phyloP scores from a whole-genome alignment of 257 asterid species.

The Vinca minor region DNA sequence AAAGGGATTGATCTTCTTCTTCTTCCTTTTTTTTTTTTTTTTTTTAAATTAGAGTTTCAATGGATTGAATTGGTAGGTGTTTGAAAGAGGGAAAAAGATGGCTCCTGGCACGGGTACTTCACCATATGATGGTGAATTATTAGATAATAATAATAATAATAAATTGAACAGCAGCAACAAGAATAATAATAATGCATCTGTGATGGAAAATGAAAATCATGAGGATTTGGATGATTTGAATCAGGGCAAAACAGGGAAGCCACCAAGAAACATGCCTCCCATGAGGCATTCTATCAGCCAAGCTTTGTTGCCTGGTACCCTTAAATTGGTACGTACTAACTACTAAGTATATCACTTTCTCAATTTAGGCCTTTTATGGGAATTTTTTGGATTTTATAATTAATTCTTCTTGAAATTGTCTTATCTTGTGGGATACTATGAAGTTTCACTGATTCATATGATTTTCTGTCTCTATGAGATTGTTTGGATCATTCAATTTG shows the following conservation, averaged over 20 bases:
- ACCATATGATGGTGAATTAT: no score
- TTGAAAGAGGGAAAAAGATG: no score
- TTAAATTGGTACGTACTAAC: constrained; percentile 51
- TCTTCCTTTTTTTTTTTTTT: no score
- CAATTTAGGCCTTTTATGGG: neutral
- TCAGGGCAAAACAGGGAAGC: constrained; percentile 55
- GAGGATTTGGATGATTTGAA: constrained; percentile 41
- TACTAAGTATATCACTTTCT: constrained; percentile 18
- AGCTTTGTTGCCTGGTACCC: constrained; percentile 49
- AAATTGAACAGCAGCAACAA: no score
- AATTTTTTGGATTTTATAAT: neutral
- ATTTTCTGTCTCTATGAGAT: constrained; percentile 2
- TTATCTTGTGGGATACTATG: neutral
- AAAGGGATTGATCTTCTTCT: constrained; percentile 5
- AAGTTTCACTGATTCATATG: neutral
- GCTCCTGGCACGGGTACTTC: no score
- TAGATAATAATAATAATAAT: no score
- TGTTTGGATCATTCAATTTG: neutral
- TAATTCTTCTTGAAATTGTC: neutral
- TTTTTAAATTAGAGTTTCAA: no score
- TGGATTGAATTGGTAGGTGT: no score
- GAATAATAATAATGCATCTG: constrained; percentile 28
- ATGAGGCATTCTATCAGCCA: constrained; percentile 90
- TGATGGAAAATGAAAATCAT: constrained; percentile 27
- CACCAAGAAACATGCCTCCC: constrained; percentile 45